Evolutionary conservation across 495 filamentous ascomycete genomes (phyloP).

Genomic region (Trichoderma erinaceum): DNA sequence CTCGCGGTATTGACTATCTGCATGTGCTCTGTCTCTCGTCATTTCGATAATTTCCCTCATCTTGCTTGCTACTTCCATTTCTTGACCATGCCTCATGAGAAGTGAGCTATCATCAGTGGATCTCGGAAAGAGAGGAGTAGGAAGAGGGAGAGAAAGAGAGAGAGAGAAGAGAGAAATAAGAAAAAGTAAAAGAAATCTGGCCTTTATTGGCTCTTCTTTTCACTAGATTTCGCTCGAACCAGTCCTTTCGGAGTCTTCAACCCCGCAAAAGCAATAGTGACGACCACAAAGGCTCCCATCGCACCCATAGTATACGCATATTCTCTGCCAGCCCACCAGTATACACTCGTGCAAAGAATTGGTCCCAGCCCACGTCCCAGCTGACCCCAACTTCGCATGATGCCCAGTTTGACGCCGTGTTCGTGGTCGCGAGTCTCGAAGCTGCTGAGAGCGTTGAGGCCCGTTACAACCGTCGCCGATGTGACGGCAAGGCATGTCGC

Average conservation of each 20-base stretch:
- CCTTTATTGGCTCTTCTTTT: constrained; percentile 10
- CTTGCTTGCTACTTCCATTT: no score
- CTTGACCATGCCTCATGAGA: no score
- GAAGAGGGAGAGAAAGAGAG: no score
- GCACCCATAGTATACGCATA: constrained; percentile 78
- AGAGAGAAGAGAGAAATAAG: no score
- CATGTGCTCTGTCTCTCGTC: no score
- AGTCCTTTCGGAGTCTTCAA: constrained; percentile 49
- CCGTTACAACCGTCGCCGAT: constrained; percentile 88
- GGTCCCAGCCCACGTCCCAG: constrained; percentile 81
- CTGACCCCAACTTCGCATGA: constrained; percentile 78
- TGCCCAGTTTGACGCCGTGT: constrained; percentile 77
- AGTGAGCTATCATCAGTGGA: no score
- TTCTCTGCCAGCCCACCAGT: constrained; percentile 96
- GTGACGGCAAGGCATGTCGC: constrained; percentile 81
- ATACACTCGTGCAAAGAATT: constrained; percentile 86
- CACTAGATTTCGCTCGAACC: constrained; percentile 21
- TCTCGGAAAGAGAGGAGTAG: no score
- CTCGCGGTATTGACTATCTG: no score
- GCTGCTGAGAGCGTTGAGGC: constrained; percentile 83
- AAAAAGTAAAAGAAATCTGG: neutral
- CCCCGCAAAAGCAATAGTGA: constrained; percentile 60
- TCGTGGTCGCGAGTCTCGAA: constrained; percentile 78
- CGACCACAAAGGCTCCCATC: constrained; percentile 67
- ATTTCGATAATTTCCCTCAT: no score